Percentiles rank a stretch among this genome's conserved stretches.
Conservation (phyloP, 73 alveolate species). For the Loxodes magnus region DNA sequence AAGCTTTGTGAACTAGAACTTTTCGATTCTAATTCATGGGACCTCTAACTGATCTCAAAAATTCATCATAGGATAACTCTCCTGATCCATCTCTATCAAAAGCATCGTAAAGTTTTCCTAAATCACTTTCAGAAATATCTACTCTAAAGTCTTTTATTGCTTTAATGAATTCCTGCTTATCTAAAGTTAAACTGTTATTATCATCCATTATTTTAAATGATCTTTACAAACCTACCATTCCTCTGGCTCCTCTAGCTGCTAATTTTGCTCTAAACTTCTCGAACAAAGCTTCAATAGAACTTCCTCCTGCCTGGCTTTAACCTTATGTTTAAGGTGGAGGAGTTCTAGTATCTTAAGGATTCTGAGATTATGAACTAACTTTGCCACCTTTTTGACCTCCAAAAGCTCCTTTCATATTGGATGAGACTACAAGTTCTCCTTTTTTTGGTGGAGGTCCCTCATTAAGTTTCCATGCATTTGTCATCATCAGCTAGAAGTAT, state of each 20-base stretch:
- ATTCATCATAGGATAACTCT: no score
- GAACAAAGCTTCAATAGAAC: no score
- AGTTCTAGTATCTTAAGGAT: no score
- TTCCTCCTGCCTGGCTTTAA: no score
- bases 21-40: constrained; percentile 45
- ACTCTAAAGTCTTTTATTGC: constrained; percentile 49
- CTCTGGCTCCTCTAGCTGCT: constrained; percentile 30
- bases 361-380: no score
- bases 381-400: no score
- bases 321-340: no score
- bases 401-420: no score
- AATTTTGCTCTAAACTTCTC: constrained; percentile 33
- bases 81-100: constrained; percentile 45
- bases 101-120: constrained; percentile 18
- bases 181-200: constrained; percentile 58
- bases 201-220: no score
- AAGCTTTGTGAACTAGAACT: constrained; percentile 44
- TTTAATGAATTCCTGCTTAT: constrained; percentile 46
- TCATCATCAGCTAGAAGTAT: constrained; percentile 54
- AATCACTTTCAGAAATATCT: constrained; percentile 29
- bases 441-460: no score
- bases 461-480: constrained; percentile 59
- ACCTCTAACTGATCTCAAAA: constrained; percentile 40
- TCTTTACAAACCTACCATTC: constrained; percentile 36
- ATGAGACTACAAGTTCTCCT: no score